phyloP scores from a whole-genome alignment of 148 eudicot genomes.

The Rhododendron henanense region DNA sequence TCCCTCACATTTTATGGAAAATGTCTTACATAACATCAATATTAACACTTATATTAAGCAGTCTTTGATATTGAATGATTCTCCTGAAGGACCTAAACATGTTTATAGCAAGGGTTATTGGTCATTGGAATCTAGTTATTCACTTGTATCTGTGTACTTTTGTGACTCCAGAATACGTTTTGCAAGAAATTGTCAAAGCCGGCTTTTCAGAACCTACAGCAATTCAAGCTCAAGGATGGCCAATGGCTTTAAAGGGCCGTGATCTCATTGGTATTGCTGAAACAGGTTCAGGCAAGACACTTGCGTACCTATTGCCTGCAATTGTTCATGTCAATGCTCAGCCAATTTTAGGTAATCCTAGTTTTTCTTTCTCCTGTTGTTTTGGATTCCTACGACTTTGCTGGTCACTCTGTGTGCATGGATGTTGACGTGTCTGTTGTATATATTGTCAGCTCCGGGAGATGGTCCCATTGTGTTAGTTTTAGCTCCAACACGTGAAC shows the following conservation, averaged over 20 bases:
- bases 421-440: not conserved
- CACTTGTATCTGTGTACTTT: not conserved
- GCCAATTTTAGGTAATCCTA: constrained; percentile 69
- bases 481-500: constrained; percentile 97
- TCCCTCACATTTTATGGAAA: not conserved
- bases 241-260: constrained; percentile 98
- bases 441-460: constrained; percentile 49
- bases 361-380: not conserved
- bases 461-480: constrained; percentile 98
- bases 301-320: constrained; percentile 93
- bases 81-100: not conserved
- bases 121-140: not conserved
- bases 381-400: not conserved
- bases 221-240: constrained; percentile 99
- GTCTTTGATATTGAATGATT: not conserved
- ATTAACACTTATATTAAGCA: not conserved
- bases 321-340: constrained; percentile 99
- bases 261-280: constrained; percentile 99
- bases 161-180: constrained; percentile 63
- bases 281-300: constrained; percentile 99
- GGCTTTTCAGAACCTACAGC: constrained; percentile 97
- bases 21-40: not conserved
- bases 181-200: constrained; percentile 87
- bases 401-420: not conserved
- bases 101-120: not conserved